These are phyloP conservation scores for Fragilariopsis cylindrus DNA, from an alignment of 108 stramenopile genomes.

Conservation along the genomic window DNA sequence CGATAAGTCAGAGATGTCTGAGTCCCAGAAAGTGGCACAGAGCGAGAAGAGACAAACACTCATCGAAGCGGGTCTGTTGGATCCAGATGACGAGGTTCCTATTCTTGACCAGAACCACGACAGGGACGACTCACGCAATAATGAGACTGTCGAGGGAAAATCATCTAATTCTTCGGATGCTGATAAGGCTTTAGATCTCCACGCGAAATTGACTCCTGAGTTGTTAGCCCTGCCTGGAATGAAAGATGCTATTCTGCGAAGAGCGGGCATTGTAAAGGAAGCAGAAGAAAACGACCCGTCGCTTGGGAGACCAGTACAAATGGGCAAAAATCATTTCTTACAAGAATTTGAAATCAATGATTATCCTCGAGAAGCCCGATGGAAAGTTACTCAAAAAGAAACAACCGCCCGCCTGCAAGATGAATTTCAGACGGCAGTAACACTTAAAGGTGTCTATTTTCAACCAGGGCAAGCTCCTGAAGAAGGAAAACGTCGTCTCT, in stretches of 20 bases:
- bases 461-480: constrained; percentile 62
- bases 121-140: not conserved
- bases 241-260: constrained; percentile 79
- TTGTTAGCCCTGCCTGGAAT: constrained; percentile 85
- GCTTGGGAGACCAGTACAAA: constrained; percentile 42
- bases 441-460: constrained; percentile 83
- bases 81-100: constrained; percentile 77
- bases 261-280: constrained; percentile 66
- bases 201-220: constrained; percentile 74
- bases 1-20: constrained; percentile 93
- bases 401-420: constrained; percentile 86
- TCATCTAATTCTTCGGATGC: constrained; percentile 25
- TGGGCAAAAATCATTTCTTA: constrained; percentile 72
- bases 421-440: constrained; percentile 90
- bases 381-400: constrained; percentile 89
- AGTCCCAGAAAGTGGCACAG: constrained; percentile 86
- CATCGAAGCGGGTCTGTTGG: constrained; percentile 84
- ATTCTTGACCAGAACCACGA: constrained; percentile 23
- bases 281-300: constrained; percentile 33
- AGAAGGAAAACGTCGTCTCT: constrained; percentile 75
- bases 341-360: constrained; percentile 94
- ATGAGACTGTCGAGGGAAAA: constrained; percentile 11
- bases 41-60: constrained; percentile 91
- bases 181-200: constrained; percentile 44
- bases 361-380: constrained; percentile 88